Percentiles rank a stretch among this genome's conserved stretches.
Evolutionary conservation across 2,329 filamentous ascomycete genomes (phyloP).

Genomic region (Xylaria polymorpha): DNA sequence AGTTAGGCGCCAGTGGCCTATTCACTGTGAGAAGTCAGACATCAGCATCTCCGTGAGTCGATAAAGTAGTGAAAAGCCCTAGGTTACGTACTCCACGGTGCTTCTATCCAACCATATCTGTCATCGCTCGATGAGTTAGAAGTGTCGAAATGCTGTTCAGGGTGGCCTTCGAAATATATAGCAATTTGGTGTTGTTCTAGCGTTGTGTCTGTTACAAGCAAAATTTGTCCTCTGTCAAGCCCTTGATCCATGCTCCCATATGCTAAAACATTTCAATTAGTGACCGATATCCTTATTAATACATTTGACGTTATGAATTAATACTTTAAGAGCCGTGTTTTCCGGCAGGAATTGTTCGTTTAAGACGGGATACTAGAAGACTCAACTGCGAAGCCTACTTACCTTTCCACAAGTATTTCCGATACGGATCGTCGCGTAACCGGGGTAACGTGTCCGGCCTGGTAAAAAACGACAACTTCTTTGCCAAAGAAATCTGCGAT

Average conservation of each 20-base stretch:
- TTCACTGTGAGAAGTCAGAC: not conserved
- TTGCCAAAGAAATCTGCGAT: slow-evolving; percentile 20
- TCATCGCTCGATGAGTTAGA: not conserved
- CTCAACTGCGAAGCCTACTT: not conserved
- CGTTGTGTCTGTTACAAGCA: slow-evolving; percentile 1
- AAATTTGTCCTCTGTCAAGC: slow-evolving; percentile 5
- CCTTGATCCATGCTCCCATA: not conserved
- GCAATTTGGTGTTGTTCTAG: not conserved
- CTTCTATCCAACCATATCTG: slow-evolving; percentile 10
- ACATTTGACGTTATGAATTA: no score
- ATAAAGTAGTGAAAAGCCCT: no score
- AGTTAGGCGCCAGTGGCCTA: not conserved
- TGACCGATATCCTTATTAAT: not conserved
- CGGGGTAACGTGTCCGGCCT: not conserved
- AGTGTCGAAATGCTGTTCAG: slow-evolving; percentile 5
- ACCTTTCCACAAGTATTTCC: not conserved
- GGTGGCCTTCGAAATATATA: slow-evolving; percentile 1
- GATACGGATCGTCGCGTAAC: not conserved
- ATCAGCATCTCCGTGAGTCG: not conserved
- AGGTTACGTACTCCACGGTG: not conserved
- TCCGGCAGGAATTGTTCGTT: fast-evolving
- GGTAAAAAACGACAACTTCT: slow-evolving; percentile 17
- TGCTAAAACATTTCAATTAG: not conserved
- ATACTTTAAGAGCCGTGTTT: no score
- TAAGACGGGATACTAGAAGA: not conserved